Evolutionary conservation across 2,329 filamentous ascomycete species (phyloP).

Genomic region (Diatrype stigma): DNA sequence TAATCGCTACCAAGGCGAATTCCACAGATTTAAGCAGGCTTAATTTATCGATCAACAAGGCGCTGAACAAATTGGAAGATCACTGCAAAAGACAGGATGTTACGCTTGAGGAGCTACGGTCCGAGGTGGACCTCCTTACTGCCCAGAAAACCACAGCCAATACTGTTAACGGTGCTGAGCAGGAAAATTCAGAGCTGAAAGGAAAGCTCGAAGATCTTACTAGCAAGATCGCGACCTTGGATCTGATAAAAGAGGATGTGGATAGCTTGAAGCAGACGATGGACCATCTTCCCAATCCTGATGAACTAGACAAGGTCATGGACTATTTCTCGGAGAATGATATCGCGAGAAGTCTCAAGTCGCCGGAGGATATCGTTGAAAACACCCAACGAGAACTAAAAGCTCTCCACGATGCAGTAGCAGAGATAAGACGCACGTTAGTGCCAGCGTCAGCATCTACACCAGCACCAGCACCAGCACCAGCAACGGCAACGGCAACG

Average conservation of each 20-base stretch:
- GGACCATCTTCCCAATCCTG: not conserved
- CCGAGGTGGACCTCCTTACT: not conserved
- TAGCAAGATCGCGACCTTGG: not conserved
- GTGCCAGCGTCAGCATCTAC: too few species aligned
- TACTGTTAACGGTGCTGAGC: not conserved
- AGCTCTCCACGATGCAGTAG: not conserved
- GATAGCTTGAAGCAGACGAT: not conserved
- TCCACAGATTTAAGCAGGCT: not conserved
- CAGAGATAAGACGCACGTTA: too few species aligned
- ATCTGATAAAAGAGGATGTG: not conserved
- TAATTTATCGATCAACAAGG: not conserved
- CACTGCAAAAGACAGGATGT: not conserved
- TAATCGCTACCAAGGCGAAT: not conserved
- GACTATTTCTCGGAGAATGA: not conserved
- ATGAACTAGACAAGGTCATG: not conserved
- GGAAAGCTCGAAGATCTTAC: not conserved
- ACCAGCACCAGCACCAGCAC: not conserved
- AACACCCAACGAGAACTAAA: not conserved
- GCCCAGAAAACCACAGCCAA: not conserved
- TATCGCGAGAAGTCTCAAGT: not conserved
- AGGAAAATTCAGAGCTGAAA: constrained; percentile 1
- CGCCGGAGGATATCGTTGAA: not conserved
- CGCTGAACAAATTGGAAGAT: not conserved
- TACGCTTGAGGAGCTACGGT: not conserved
- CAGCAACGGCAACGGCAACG: not conserved